Base-by-base conservation (phyloP, 331 rosid species). In the Acacia pycnantha region DNA sequence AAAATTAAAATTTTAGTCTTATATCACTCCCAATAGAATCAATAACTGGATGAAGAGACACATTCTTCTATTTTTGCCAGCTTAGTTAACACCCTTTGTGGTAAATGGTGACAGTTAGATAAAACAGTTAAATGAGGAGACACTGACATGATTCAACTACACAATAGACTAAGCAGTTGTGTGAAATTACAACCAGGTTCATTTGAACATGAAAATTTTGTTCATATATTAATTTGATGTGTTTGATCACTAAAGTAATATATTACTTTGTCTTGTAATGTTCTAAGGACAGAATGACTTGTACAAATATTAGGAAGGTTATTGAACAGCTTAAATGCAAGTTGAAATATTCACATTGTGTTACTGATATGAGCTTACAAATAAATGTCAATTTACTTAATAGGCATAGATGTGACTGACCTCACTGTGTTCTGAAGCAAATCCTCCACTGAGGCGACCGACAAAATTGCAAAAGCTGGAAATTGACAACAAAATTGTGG, bases 391-490 rank as follows among this genome's bases (percentile, higher is more conserved):
- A 8, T n/a, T 33, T 40, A 37, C 24, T 21, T 27, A 84, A 54
- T 33, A 73, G 33, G 66, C 29, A 77, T 67, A 70, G 70, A 84
- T 78, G 72, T 59, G 68, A 83, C 92, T 80, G 43, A 93, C 96
- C 88, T 88, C 74, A 93, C 94, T 85, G 80, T 90, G 81, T 73
- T 93, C 97, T 12, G 97, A 93, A 66, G 91, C 90, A 82, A 93
- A 86, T 68, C 97, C 94, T 64, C 93, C 97, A 40, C 97, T 90
- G 16, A 93, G 94, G 75, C 96, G 91, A 33, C 97, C 97, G 18
- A 85, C 88, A n/a, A 91, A 91, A 76, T 93, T 91, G 84, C 86
- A 89, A 69, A 93, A 91, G 84, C 97, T 86, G 88, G 91, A 91
- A 82, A 93, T 87, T 68, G 94, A 88, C 74, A 90, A 64, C 64